Evolutionary conservation across 306 rosid genomes (phyloP), one percentile per base, ranked within the genome.

Genomic region (Glycine latifolia): DNA sequence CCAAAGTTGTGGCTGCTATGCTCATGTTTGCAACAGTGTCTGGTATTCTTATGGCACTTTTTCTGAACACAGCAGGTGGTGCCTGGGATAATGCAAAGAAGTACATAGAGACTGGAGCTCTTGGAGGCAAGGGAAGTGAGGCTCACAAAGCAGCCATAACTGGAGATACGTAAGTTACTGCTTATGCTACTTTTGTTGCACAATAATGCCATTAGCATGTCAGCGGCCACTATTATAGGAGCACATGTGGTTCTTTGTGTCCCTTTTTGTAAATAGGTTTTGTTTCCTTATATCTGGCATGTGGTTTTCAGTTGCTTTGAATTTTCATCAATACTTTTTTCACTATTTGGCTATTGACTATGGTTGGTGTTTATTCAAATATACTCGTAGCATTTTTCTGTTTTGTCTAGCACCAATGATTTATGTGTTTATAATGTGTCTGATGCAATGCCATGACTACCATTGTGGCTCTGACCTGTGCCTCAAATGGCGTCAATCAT

Each of bases 31-130:
- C 97, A 50, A 95, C 99, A 14, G 98, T 95, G 66, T 89, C 96
- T 1, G 98, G 99, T 75, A 95, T 95, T 89, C 96, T 95, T 49
- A 93, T 95, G 99, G 98, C 98, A 63, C 99, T 95, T 74, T 95
- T 95, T 85, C 91, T 95, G 84, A 95, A 93, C 90, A 95, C 99
- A 50, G 88, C 97, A 31, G 98, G 99, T 46, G 99, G 99, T 81
- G 99, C 99, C 37, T 95, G 98, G 99, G 99, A 95, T 89, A 95
- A 95, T 61, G 99, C 99, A 53, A 93, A 95, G 89, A 95, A 95
- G 84, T 95, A 95, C 87, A 95, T 95, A 12, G 99, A 95, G 85
- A 95, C 97, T 0, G 99, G 99, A 71, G 98, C 88, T 76, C 98
- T 93, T 9, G 98, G 99, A 82, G 99, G 99, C 83, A 95, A 95